phyloP scores from a whole-genome alignment of 1,139 yeast genomes.

The Geotrichum bryndzae region DNA sequence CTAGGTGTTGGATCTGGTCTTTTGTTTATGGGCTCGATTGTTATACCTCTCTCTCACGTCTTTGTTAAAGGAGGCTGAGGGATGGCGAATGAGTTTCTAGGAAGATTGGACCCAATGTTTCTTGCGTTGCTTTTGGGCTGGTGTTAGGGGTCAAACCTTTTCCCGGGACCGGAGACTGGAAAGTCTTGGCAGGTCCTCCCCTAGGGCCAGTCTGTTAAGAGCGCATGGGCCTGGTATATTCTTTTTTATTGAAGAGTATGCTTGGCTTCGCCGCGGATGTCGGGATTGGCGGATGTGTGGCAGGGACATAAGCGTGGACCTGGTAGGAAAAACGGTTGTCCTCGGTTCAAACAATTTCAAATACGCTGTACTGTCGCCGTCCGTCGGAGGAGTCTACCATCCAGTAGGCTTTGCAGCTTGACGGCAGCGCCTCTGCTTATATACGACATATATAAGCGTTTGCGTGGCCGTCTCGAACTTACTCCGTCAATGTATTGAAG shows the following conservation, averaged over 20 bases:
- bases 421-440: background rate
- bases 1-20: background rate
- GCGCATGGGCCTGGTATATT: background rate
- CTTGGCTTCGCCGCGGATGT: background rate
- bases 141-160: background rate
- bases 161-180: background rate
- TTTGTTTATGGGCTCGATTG: background rate
- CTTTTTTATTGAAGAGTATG: background rate
- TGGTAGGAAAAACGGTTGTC: slow-evolving; percentile 4
- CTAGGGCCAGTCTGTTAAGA: background rate
- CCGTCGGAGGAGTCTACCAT: background rate
- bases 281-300: background rate
- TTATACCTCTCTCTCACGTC: background rate
- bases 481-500: slow-evolving; percentile 5
- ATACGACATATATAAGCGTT: background rate
- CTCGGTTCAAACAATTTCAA: slow-evolving; percentile 1
- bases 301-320: slow-evolving; percentile 1
- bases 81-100: background rate
- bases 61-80: background rate
- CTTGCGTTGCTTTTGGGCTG: background rate
- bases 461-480: background rate
- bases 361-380: background rate
- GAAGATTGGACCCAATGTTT: background rate
- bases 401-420: background rate
- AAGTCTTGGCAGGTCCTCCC: background rate